phyloP scores from a whole-genome alignment of 352 stramenopile species.

The Globisporangium middletonii region DNA sequence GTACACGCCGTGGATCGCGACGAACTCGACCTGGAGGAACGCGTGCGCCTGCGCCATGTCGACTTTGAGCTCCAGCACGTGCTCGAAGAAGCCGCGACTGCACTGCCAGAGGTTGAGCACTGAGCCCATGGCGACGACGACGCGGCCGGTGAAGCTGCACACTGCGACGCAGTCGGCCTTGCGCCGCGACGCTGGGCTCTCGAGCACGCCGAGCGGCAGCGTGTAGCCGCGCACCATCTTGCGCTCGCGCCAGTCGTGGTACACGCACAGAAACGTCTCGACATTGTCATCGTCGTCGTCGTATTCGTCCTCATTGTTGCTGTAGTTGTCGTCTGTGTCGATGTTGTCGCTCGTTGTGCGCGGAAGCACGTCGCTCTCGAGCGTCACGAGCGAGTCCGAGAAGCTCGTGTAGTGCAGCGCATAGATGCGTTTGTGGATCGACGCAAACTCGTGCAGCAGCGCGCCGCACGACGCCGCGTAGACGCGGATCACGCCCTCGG shows the following conservation, averaged over 20 bases:
- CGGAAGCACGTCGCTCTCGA: constrained; percentile 46
- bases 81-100: constrained; percentile 81
- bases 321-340: constrained; percentile 5
- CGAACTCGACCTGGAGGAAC: constrained; percentile 66
- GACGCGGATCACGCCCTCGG: constrained; percentile 70
- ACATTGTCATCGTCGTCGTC: constrained; percentile 24
- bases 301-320: constrained; percentile 8
- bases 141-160: constrained; percentile 77
- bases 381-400: constrained; percentile 79
- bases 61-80: constrained; percentile 85
- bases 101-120: constrained; percentile 85
- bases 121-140: constrained; percentile 68
- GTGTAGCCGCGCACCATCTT: constrained; percentile 81
- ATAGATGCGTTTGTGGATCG: constrained; percentile 66
- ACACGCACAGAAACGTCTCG: constrained; percentile 83
- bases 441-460: constrained; percentile 75
- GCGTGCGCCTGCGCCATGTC: constrained; percentile 69
- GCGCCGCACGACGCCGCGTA: constrained; percentile 71
- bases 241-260: constrained; percentile 82
- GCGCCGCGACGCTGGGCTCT: constrained; percentile 42
- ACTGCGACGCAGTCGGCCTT: constrained; percentile 70
- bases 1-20: constrained; percentile 79
- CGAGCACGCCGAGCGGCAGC: constrained; percentile 66
- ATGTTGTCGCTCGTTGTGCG: not conserved
- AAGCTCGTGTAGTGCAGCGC: constrained; percentile 83